These are phyloP conservation scores for Botrytis tulipae DNA, from an alignment of 2,329 filamentous ascomycete genomes.

Conservation along the genomic window DNA sequence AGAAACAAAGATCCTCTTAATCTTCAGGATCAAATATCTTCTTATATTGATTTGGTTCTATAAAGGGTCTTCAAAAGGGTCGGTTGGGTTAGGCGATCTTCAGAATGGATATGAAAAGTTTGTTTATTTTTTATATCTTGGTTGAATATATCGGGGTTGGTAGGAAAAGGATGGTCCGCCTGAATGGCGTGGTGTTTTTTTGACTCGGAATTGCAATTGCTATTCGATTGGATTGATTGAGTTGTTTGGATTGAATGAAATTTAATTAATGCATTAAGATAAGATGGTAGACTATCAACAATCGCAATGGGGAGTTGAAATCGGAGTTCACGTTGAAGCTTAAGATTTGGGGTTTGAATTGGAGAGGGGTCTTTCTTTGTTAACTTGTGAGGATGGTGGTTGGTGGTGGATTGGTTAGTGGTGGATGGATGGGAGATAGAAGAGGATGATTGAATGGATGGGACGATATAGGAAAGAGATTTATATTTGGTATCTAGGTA, in stretches of 20 bases:
- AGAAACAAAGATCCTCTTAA: conserved; percentile 13
- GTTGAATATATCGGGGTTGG: neutral
- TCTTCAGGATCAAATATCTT: neutral
- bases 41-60: neutral
- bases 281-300: neutral
- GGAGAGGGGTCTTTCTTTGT: neutral
- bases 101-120: neutral
- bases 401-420: neutral
- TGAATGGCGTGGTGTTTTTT: neutral
- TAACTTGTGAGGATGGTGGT: neutral
- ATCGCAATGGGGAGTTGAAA: neutral
- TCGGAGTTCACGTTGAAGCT: neutral
- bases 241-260: neutral
- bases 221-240: neutral
- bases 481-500: neutral
- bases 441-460: neutral
- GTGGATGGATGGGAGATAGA: neutral
- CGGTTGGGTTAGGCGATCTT: neutral
- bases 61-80: neutral
- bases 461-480: neutral
- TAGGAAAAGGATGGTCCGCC: neutral
- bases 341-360: neutral
- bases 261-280: neutral
- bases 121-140: neutral
- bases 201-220: neutral